phyloP scores from a whole-genome alignment of 768 basidiomycete species.

The Pisolithus orientalis region DNA sequence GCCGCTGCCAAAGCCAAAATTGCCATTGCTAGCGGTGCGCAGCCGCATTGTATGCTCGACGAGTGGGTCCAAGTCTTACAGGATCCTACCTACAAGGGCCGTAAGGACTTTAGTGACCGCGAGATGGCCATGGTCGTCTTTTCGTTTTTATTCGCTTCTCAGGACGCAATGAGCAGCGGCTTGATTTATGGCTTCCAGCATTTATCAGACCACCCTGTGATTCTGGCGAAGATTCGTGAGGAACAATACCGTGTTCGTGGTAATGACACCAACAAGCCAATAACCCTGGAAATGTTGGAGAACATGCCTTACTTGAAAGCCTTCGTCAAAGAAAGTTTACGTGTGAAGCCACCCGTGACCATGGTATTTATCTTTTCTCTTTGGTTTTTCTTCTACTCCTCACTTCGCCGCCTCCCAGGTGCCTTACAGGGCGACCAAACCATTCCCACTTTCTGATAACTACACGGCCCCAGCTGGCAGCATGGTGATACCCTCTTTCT shows the following conservation, averaged over 20 bases:
- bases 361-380: slow-evolving; percentile 54
- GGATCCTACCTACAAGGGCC: slow-evolving; percentile 63
- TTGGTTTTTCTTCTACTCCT: slow-evolving; percentile 3
- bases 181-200: slow-evolving; percentile 96
- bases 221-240: slow-evolving; percentile 81
- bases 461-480: slow-evolving; percentile 89
- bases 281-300: slow-evolving; percentile 87
- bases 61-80: slow-evolving; percentile 79
- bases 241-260: slow-evolving; percentile 84
- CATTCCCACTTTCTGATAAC: slow-evolving; percentile 87
- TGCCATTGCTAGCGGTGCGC: slow-evolving; percentile 72
- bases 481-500: slow-evolving; percentile 95
- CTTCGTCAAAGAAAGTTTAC: slow-evolving; percentile 88
- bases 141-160: slow-evolving; percentile 92
- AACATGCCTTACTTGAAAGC: slow-evolving; percentile 91
- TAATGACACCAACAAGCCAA: slow-evolving; percentile 65
- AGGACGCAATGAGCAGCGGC: slow-evolving; percentile 98
- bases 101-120: slow-evolving; percentile 80
- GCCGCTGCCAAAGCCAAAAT: slow-evolving; percentile 78
- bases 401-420: slow-evolving; percentile 44
- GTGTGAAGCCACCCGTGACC: slow-evolving; percentile 88
- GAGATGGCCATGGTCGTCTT: slow-evolving; percentile 98
- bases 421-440: slow-evolving; percentile 83
- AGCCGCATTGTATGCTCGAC: slow-evolving; percentile 87
- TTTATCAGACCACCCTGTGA: slow-evolving; percentile 85